A percentile compares a stretch with the other conserved stretches of the same genome.
phyloP scores from a whole-genome alignment of 2,329 filamentous ascomycete species.

The Aspergillus oerlinghausenensis region DNA sequence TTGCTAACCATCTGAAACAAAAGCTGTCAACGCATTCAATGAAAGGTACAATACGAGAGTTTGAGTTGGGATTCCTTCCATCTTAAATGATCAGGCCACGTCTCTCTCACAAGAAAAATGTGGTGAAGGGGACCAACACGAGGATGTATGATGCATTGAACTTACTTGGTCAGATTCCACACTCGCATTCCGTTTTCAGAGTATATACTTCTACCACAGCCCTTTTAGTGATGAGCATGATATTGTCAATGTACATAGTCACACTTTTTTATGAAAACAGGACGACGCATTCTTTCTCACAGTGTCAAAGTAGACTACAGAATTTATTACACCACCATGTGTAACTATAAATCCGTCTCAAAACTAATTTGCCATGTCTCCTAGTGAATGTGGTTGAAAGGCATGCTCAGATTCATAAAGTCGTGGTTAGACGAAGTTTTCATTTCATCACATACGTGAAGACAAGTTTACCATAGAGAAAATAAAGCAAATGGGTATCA shows the following conservation, averaged over 20 bases:
- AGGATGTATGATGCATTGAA: neutral
- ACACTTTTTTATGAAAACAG: neutral
- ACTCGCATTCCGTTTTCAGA: neutral
- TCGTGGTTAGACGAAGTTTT: neutral
- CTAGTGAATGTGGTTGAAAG: neutral
- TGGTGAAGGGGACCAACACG: neutral
- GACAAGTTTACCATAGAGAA: neutral
- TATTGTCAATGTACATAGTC: neutral
- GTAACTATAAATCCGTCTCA: neutral
- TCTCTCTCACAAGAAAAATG: neutral
- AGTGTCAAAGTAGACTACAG: neutral
- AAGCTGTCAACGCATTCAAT: constrained; percentile 62
- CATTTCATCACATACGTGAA: neutral
- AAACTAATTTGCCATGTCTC: neutral
- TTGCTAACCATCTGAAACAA: constrained; percentile 9
- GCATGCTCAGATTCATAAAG: neutral
- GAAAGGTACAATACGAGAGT: constrained; percentile 53
- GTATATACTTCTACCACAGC: neutral
- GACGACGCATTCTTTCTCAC: neutral
- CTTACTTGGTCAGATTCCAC: neutral
- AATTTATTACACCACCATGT: too few species aligned
- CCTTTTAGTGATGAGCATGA: neutral
- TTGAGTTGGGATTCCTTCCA: constrained; percentile 1
- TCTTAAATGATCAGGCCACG: constrained; percentile 8
- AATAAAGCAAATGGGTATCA: neutral